A percentile compares a stretch with the other conserved stretches of the same genome.
Evolutionary conservation across 768 basidiomycete species (phyloP).

Genomic region (Russula emetica): DNA sequence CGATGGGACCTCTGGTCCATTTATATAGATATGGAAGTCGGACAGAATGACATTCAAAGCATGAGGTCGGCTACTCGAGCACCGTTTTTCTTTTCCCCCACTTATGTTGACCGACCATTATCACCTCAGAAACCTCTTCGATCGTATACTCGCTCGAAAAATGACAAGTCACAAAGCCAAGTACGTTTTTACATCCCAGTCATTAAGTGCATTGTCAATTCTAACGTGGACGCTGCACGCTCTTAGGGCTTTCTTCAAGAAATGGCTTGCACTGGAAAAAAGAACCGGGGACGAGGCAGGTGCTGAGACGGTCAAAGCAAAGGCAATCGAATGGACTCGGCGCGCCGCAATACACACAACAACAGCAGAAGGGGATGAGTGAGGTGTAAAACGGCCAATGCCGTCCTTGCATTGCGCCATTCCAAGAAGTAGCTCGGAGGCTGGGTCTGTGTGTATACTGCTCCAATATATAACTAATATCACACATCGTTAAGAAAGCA

Average conservation of each 20-base stretch:
- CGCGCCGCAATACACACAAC: slow-evolving; percentile 40
- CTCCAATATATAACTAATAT: slow-evolving; percentile 32
- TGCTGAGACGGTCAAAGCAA: slow-evolving; percentile 72
- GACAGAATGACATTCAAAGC: slow-evolving; percentile 71
- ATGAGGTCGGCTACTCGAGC: slow-evolving; percentile 50
- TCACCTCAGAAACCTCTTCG: slow-evolving; percentile 68
- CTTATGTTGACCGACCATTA: neutral
- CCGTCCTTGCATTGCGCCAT: slow-evolving; percentile 22
- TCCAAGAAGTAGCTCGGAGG: slow-evolving; percentile 22
- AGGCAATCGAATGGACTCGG: slow-evolving; percentile 90
- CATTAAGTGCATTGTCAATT: neutral
- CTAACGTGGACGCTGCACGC: slow-evolving; percentile 5
- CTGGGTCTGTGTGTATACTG: slow-evolving; percentile 17
- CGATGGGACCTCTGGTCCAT: slow-evolving; percentile 94
- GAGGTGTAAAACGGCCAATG: slow-evolving; percentile 12
- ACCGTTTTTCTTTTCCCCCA: neutral
- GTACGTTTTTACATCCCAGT: slow-evolving; percentile 44
- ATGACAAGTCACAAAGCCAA: slow-evolving; percentile 96
- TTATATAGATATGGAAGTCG: slow-evolving; percentile 95
- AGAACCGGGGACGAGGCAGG: slow-evolving; percentile 85
- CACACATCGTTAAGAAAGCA: slow-evolving; percentile 36
- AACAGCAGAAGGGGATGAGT: slow-evolving; percentile 14
- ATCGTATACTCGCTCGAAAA: slow-evolving; percentile 75
- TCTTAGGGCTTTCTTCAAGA: slow-evolving; percentile 88
- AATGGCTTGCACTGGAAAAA: slow-evolving; percentile 88